Conservation (phyloP, 345 rosid species). For the Dovyalis caffra region DNA sequence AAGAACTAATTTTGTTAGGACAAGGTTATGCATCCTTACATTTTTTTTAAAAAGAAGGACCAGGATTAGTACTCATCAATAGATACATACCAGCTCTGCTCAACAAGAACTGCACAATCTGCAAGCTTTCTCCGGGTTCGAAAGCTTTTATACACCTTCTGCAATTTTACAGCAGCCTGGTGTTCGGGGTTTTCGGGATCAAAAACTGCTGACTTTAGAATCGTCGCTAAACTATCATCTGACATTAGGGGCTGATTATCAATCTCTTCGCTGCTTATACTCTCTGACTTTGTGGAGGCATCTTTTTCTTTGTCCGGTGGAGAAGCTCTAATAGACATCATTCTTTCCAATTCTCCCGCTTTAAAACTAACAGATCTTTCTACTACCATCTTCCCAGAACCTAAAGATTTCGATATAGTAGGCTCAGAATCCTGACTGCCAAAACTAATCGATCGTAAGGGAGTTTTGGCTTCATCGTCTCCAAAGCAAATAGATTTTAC, state of each 20-base stretch:
- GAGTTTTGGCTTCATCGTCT: slow-evolving; percentile 57
- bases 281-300: background rate
- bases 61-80: background rate
- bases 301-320: slow-evolving; percentile 20
- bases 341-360: slow-evolving; percentile 48
- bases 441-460: slow-evolving; percentile 67
- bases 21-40: background rate
- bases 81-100: slow-evolving; percentile 74
- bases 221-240: slow-evolving; percentile 7
- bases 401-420: slow-evolving; percentile 53
- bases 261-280: slow-evolving; percentile 7
- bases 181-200: slow-evolving; percentile 64
- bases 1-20: slow-evolving; percentile 22
- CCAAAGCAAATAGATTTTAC: slow-evolving; percentile 85
- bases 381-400: slow-evolving; percentile 70
- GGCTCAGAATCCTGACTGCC: slow-evolving; percentile 50
- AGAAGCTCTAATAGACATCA: slow-evolving; percentile 43
- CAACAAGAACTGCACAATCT: slow-evolving; percentile 87
- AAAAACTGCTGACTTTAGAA: slow-evolving; percentile 30
- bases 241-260: slow-evolving; percentile 17
- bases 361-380: slow-evolving; percentile 84
- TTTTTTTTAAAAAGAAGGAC: background rate
- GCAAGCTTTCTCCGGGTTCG: slow-evolving; percentile 93
- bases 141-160: slow-evolving; percentile 92
- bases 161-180: slow-evolving; percentile 78